A percentile compares a stretch with the other conserved stretches of the same genome.
Conservation (phyloP, 768 basidiomycete genomes). For the Asterophora parasitica region DNA sequence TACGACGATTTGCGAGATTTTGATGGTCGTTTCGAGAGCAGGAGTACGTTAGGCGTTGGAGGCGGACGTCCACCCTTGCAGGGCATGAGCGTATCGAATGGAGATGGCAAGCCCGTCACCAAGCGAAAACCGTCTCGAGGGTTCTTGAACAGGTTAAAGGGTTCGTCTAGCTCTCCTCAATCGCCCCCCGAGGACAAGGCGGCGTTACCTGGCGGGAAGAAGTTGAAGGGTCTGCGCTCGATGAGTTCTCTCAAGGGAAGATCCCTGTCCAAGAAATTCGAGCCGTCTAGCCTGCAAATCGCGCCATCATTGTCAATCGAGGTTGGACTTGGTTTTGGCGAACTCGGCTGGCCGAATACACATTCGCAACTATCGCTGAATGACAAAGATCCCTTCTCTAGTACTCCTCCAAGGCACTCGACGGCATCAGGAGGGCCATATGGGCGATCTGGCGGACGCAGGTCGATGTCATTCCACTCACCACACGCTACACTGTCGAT, state of each 20-base stretch:
- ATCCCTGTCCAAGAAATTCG: conserved; percentile 31
- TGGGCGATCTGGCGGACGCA: conserved; percentile 50
- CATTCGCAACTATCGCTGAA: conserved; percentile 22
- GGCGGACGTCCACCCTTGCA: conserved; percentile 18
- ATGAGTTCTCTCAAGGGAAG: conserved; percentile 76
- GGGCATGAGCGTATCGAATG: conserved; percentile 22
- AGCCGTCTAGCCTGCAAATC: conserved; percentile 44
- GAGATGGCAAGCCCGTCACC: conserved; percentile 31
- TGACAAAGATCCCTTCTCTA: conserved; percentile 19
- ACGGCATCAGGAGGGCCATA: conserved; percentile 27
- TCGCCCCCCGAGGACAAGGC: conserved; percentile 38
- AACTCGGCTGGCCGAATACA: conserved; percentile 46
- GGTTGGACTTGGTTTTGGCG: conserved; percentile 50
- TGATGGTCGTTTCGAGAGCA: conserved; percentile 80
- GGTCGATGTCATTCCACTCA: conserved; percentile 70
- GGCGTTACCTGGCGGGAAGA: conserved; percentile 36
- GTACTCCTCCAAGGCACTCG: conserved; percentile 32
- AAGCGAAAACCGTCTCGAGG: conserved; percentile 63
- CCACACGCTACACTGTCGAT: conserved; percentile 38
- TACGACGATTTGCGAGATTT: conserved; percentile 88
- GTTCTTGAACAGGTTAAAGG: conserved; percentile 61
- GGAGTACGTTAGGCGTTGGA: conserved; percentile 61
- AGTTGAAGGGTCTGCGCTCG: conserved; percentile 70
- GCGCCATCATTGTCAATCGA: conserved; percentile 54
- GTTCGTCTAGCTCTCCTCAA: conserved; percentile 39